Conservation (phyloP, 2,329 filamentous ascomycete species). For the Penicillium corylophilum region DNA sequence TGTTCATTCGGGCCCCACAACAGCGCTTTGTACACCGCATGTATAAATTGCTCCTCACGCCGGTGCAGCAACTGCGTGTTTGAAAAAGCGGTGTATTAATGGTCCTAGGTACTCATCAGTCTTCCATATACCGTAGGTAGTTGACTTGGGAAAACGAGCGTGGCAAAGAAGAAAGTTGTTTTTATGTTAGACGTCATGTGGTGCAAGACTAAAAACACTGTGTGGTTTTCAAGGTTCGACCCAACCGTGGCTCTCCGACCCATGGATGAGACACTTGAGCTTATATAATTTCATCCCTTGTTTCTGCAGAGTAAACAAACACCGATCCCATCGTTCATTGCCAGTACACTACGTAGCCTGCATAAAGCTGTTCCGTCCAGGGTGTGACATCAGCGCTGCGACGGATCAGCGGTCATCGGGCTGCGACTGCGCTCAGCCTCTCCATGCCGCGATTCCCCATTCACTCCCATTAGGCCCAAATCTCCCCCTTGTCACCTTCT, state of each 20-base stretch:
- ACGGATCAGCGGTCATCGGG: conserved; percentile 21
- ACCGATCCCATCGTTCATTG: neutral
- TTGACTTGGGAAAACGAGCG: too few relatives aligned
- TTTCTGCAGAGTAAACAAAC: neutral
- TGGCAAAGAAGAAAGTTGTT: neutral
- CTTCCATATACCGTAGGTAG: too few relatives aligned
- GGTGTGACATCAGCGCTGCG: conserved; percentile 34
- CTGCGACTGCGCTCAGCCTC: conserved; percentile 7
- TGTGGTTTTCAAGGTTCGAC: neutral
- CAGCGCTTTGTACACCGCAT: too few relatives aligned
- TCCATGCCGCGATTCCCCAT: neutral
- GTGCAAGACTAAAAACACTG: neutral
- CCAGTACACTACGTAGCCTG: neutral
- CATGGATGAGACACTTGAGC: conserved; percentile 2
- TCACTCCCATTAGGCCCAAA: neutral
- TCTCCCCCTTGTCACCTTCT: neutral
- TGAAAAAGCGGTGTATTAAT: too few relatives aligned
- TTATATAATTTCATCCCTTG: neutral
- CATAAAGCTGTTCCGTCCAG: conserved; percentile 10
- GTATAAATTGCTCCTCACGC: too few relatives aligned
- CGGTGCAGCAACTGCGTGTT: too few relatives aligned
- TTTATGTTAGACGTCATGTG: neutral
- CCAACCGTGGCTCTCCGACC: neutral
- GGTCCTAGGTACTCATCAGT: too few relatives aligned
- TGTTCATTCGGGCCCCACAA: too few relatives aligned